Evolutionary conservation across 2,329 filamentous ascomycete species (phyloP).

Genomic region (Fusarium pseudoanthophilum): DNA sequence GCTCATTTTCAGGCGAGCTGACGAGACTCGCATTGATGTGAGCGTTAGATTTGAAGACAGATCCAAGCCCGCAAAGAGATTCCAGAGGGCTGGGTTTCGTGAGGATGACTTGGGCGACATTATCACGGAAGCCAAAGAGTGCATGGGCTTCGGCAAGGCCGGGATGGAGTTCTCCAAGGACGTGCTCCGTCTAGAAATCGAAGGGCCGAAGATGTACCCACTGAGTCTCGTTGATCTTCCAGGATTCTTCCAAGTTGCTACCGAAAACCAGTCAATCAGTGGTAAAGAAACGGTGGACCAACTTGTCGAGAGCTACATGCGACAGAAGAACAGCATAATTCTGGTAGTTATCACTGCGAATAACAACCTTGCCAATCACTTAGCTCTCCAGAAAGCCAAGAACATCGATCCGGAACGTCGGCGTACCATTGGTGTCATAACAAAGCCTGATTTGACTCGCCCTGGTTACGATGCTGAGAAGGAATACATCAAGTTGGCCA

Average conservation of each 20-base stretch:
- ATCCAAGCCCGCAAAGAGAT: conserved; percentile 32
- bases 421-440: conserved; percentile 67
- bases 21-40: conserved; percentile 52
- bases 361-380: conserved; percentile 62
- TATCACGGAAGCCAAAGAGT: conserved; percentile 62
- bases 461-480: conserved; percentile 47
- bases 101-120: conserved; percentile 57
- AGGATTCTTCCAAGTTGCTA: conserved; percentile 53
- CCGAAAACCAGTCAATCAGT: conserved; percentile 46
- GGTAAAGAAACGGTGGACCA: conserved; percentile 49
- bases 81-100: conserved; percentile 50
- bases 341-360: conserved; percentile 64
- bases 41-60: conserved; percentile 53
- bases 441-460: conserved; percentile 59
- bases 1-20: conserved; percentile 60
- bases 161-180: conserved; percentile 56
- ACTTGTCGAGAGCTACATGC: conserved; percentile 64
- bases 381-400: conserved; percentile 58
- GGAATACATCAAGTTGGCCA: conserved; percentile 54
- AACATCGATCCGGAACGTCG: conserved; percentile 55
- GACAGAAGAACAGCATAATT: conserved; percentile 67
- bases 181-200: conserved; percentile 59
- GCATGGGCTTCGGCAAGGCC: conserved; percentile 57
- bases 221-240: conserved; percentile 67
- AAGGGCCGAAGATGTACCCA: conserved; percentile 55